A percentile compares a stretch with the other conserved stretches of the same genome.
These are phyloP conservation scores for Cryptococcus sp. DNA, from an alignment of 1,284 basidiomycete genomes.

Conservation along the genomic window DNA sequence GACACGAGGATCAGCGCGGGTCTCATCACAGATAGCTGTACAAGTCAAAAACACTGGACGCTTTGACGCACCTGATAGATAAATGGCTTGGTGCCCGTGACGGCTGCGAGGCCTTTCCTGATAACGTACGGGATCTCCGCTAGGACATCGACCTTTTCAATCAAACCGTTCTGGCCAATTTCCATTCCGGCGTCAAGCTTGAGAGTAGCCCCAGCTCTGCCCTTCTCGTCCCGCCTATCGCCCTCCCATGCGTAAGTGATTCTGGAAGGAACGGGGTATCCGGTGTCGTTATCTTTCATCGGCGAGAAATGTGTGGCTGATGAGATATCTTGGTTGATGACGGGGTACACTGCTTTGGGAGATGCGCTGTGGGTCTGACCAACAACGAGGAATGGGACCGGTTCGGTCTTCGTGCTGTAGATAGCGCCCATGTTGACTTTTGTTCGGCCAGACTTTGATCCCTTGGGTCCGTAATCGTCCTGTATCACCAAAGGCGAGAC, in stretches of 20 bases:
- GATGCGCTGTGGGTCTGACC: conserved; percentile 66
- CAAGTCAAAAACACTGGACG: too few species aligned
- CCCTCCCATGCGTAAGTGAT: conserved; percentile 80
- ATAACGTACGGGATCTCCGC: conserved; percentile 89
- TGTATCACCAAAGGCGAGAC: conserved; percentile 13
- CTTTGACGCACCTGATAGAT: conserved; percentile 54
- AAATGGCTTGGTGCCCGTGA: conserved; percentile 57
- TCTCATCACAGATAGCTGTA: too few species aligned
- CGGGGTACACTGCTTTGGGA: conserved; percentile 57
- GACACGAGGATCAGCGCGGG: neutral
- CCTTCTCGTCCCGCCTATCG: conserved; percentile 58
- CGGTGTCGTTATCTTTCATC: conserved; percentile 69
- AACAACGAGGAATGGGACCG: conserved; percentile 48
- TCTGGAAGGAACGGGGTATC: conserved; percentile 73
- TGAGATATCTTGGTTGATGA: conserved; percentile 64
- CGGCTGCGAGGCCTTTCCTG: conserved; percentile 56
- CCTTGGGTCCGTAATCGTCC: conserved; percentile 70
- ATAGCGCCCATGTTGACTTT: conserved; percentile 75
- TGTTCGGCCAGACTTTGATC: conserved; percentile 74
- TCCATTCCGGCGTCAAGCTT: conserved; percentile 62
- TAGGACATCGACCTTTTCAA: conserved; percentile 96
- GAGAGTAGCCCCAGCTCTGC: conserved; percentile 60
- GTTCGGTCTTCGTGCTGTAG: conserved; percentile 28
- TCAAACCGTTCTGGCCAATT: conserved; percentile 69
- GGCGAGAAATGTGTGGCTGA: conserved; percentile 68